Base-by-base conservation (phyloP, 2,329 filamentous ascomycete genomes). In the Alternaria hordeiaustralica region DNA sequence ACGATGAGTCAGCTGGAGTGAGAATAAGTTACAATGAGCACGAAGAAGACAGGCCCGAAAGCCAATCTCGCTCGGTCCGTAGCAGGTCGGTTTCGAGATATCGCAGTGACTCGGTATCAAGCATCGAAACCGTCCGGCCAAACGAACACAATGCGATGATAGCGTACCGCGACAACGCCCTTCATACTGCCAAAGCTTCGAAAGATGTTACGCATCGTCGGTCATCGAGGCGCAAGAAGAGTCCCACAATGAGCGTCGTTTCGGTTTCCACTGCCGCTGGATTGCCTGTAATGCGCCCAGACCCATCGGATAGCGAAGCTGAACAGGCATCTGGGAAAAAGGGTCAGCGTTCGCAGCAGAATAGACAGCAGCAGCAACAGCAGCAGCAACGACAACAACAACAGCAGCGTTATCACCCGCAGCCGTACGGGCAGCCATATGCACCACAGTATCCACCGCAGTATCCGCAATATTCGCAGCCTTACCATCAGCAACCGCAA, bases 131-230 rank as follows among this genome's bases (percentile, higher is more conserved):
- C 33, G 2, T 41, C 33, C 33, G 33, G 2, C 2, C 33, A 41
- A 4, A 15, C 33, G 3, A 10, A n/a, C 0, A 41, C 8, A 41
- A 9, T 5, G 33, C 33, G 8, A 0, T 41, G 33, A 2, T 18
- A 18, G 8, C 0, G 15, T 41, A 18, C n/a, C 8, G 10, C 1
- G 36, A 18, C 36, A 41, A 41, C 1, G 36, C 36, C 9, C 2
- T 41, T 3, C 36, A 41, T 3, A 41, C 36, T 11, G 36, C 36
- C 36, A 0, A 41, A 41, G 36, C n/a, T 10, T 41, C 36, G 4
- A 11, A 41, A 41, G 15, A 18, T 11, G 0, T 0, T 11, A 1
- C 0, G 2, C 36, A 1, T 11, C 36, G 0, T 3, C 8, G 9
- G n/a, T 18, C 36, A 18, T 11, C 36, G 1, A 41, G 36, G 4